A percentile compares a stretch with the other conserved stretches of the same genome.
Conservation (phyloP, 345 rosid species). For the Brassica incana region DNA sequence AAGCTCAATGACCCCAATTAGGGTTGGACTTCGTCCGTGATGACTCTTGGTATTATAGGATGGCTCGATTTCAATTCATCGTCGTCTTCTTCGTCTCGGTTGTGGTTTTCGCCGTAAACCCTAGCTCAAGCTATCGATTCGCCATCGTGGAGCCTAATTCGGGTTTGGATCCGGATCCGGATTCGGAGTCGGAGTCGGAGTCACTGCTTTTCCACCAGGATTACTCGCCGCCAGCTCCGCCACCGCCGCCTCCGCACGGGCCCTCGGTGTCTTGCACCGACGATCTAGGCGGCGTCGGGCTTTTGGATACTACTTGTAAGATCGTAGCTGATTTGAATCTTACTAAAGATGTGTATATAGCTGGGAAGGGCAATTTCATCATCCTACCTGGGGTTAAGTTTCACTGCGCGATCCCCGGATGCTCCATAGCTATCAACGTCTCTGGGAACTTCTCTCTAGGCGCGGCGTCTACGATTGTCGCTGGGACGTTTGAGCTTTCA, state of each 20-base stretch:
- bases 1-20: constrained; percentile 40
- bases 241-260: constrained; percentile 94
- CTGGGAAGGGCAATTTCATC: constrained; percentile 78
- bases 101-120: constrained; percentile 40
- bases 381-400: constrained; percentile 74
- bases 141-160: constrained; percentile 51
- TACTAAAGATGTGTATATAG: constrained; percentile 75
- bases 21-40: constrained; percentile 44
- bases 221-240: constrained; percentile 96
- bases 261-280: constrained; percentile 87
- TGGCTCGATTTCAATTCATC: constrained; percentile 56
- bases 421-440: constrained; percentile 70
- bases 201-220: constrained; percentile 68
- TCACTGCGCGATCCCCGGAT: constrained; percentile 64
- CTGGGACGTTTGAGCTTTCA: constrained; percentile 68
- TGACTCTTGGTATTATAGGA: constrained; percentile 55
- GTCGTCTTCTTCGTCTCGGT: constrained; percentile 36
- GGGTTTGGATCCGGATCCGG: constrained; percentile 39
- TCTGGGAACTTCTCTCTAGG: constrained; percentile 78
- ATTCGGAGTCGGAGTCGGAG: constrained; percentile 42
- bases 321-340: constrained; percentile 85
- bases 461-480: constrained; percentile 56
- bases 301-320: constrained; percentile 81
- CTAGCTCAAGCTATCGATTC: constrained; percentile 42
- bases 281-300: constrained; percentile 89